Evolutionary conservation across 1,284 basidiomycete species (phyloP), one percentile per base, ranked within the genome.

Genomic region (Anthracocystis panici-leucophaei): DNA sequence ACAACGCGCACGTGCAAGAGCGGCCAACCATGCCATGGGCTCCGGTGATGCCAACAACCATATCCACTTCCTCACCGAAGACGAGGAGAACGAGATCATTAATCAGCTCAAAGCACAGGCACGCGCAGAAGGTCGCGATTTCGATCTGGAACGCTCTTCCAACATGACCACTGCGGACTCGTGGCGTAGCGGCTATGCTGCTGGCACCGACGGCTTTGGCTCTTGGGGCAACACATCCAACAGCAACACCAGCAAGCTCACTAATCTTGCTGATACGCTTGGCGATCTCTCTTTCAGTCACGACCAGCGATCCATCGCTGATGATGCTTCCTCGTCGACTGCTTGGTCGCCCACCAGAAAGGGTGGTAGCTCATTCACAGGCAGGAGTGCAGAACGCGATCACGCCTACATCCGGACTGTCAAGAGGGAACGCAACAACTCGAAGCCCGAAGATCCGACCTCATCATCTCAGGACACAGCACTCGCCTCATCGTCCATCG

Each of bases 11-110:
- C 65, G 80, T 48, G 81, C 81, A 44, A 60, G 80, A 35, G 81
- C 78, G 21, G 67, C 70, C 42, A 72, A 72, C 49, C 44, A 54
- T 33, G 55, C 66, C 40, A 38, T 52, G n/a, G 65, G 57, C 27
- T 51, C 69, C 10, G 59, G 49, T 35, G 18, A 54, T 5, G 42
- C 40, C 12, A 53, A 59, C 20, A 58, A 68, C 35, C 35, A 38
- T 20, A 20, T 64, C n/a, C 52, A 76, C 63, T 82, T 81, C 25
- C 65, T 82, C 46, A 82, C 80, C 10, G 81, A 82, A 45, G 78
- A 81, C 54, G 81, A 82, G 59, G 81, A 82, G 38, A 75, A 82
- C 54, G 81, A 72, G 53, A 81, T 82, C 60, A 81, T 82, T 46
- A 74, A 80, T 25, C 78, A 82, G 62, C 72, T 82, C 49, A 69